Percentiles rank a stretch among this genome's conserved stretches.
phyloP scores from a whole-genome alignment of 306 rosid species.

The Quercus wislizeni region DNA sequence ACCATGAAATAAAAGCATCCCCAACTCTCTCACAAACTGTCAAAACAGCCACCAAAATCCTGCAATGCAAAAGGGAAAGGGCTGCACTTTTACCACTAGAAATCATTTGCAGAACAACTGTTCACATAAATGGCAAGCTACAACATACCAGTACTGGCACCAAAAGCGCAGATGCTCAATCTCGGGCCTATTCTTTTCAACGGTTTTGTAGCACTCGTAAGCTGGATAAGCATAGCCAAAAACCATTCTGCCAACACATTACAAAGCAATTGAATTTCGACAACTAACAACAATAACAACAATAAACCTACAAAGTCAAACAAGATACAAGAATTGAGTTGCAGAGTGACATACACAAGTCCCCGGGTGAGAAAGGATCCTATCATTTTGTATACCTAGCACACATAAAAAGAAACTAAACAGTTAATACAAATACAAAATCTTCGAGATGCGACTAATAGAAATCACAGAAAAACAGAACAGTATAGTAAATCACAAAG shows the following conservation, averaged over 20 bases:
- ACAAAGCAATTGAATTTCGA: slow-evolving; percentile 1
- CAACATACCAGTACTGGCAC: slow-evolving; percentile 88
- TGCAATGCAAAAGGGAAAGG: slow-evolving; percentile 28
- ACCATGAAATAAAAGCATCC: slow-evolving; percentile 89
- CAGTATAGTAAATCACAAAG: background rate
- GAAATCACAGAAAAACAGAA: background rate
- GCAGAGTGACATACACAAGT: slow-evolving; percentile 62
- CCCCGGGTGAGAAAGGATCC: slow-evolving; percentile 81
- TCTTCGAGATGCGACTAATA: slow-evolving; percentile 9
- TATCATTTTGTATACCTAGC: slow-evolving; percentile 67
- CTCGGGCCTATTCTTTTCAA: slow-evolving; percentile 76
- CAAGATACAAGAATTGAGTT: slow-evolving; percentile 2
- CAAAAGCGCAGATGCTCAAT: slow-evolving; percentile 84
- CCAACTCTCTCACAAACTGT: slow-evolving; percentile 77
- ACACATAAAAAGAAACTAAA: slow-evolving; percentile 29
- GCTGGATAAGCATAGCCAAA: slow-evolving; percentile 95
- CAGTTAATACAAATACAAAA: slow-evolving; percentile 20
- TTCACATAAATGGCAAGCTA: background rate
- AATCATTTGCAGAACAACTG: background rate
- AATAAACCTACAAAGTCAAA: slow-evolving; percentile 3
- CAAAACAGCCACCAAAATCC: slow-evolving; percentile 93
- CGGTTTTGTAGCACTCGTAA: slow-evolving; percentile 87
- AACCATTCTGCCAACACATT: slow-evolving; percentile 59
- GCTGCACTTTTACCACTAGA: background rate
- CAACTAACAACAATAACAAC: background rate